These are phyloP conservation scores for Chaetomium fimeti DNA, from an alignment of 495 filamentous ascomycete species.

Conservation along the genomic window DNA sequence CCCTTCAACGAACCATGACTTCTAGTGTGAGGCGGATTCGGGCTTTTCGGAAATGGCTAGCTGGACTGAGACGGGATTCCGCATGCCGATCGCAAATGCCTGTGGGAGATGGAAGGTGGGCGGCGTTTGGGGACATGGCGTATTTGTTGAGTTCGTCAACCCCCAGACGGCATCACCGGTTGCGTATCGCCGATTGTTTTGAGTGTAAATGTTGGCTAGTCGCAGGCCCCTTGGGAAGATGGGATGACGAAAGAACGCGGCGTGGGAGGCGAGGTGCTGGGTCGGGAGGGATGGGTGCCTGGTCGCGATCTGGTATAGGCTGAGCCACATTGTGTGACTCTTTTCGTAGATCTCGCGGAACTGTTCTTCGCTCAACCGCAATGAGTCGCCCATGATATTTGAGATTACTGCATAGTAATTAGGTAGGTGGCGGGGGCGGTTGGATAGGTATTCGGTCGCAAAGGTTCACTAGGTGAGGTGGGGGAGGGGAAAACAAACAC, in stretches of 20 bases:
- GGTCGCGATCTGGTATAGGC: not conserved
- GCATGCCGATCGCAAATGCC: not conserved
- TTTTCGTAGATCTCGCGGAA: not conserved
- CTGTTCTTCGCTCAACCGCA: not conserved
- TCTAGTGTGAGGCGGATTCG: not conserved
- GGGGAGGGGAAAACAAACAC: too few relatives aligned
- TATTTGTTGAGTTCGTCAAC: not conserved
- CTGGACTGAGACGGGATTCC: not conserved
- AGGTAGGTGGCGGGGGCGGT: not conserved
- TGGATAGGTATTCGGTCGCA: too few relatives aligned
- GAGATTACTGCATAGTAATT: not conserved
- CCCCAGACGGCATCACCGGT: not conserved
- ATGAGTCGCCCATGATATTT: not conserved
- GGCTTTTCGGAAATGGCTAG: not conserved
- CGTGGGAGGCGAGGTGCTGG: not conserved
- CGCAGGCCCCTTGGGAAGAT: not conserved
- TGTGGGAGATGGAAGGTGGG: not conserved
- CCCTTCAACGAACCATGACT: slow-evolving; percentile 3
- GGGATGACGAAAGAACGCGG: not conserved
- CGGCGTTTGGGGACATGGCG: not conserved
- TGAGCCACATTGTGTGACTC: not conserved
- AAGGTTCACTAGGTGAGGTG: too few relatives aligned
- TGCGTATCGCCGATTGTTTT: not conserved
- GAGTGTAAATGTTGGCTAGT: not conserved
- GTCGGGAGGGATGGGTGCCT: not conserved